A percentile compares a stretch with the other conserved stretches of the same genome.
phyloP scores from a whole-genome alignment of 1,284 basidiomycete species.

The Malassezia caprae region DNA sequence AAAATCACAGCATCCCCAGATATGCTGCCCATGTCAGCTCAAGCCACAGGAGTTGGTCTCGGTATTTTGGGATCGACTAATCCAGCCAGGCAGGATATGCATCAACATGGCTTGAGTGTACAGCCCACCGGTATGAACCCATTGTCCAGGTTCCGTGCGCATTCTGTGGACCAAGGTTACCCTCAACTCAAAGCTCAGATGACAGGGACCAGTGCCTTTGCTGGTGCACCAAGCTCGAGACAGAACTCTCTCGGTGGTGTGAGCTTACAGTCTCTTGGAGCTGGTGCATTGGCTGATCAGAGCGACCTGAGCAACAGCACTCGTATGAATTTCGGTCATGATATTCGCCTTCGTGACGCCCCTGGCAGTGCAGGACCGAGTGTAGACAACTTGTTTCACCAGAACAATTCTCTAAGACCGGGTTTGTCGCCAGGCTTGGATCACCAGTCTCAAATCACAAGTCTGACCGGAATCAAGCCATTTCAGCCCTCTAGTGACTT shows the following conservation, averaged over 20 bases:
- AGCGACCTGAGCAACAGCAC: neutral
- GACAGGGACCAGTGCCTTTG: neutral
- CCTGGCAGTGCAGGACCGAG: neutral
- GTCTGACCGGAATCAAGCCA: slow-evolving; percentile 27
- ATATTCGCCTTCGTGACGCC: neutral
- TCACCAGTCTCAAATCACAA: slow-evolving; percentile 4
- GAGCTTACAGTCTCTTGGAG: neutral
- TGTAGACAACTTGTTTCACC: neutral
- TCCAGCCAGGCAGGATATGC: neutral
- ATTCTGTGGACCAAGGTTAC: neutral
- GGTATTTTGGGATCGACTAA: neutral
- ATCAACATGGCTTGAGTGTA: neutral
- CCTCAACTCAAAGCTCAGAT: neutral
- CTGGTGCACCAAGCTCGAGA: neutral
- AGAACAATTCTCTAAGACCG: neutral
- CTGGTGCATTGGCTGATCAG: neutral
- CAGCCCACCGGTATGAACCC: neutral
- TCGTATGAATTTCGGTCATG: neutral
- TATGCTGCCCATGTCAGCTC: neutral
- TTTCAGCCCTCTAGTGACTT: slow-evolving; percentile 41
- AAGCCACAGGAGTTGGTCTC: neutral
- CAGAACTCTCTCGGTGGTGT: neutral
- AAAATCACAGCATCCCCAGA: neutral
- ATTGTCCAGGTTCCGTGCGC: neutral
- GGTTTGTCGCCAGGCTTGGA: neutral